Evolutionary conservation across 2,329 filamentous ascomycete species (phyloP).

Genomic region (Diplodia corticola): DNA sequence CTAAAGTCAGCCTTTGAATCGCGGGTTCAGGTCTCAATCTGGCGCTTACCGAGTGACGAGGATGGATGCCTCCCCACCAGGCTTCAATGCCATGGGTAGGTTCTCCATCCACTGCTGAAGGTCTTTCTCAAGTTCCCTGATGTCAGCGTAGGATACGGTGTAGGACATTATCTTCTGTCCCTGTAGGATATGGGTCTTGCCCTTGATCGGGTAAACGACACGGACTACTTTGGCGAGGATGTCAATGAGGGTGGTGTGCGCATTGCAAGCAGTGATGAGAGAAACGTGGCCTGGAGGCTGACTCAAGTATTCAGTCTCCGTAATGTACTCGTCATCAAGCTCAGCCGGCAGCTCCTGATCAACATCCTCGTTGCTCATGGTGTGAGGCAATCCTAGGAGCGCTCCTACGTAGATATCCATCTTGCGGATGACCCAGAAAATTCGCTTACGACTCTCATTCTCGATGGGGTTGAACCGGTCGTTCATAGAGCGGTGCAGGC

Average conservation of each 20-base stretch:
- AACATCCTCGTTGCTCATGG: slow-evolving; percentile 51
- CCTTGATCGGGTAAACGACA: slow-evolving; percentile 65
- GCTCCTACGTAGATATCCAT: slow-evolving; percentile 56
- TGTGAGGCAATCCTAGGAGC: slow-evolving; percentile 52
- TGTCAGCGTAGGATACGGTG: slow-evolving; percentile 63
- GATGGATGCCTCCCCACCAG: slow-evolving; percentile 72
- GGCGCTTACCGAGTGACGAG: slow-evolving; percentile 71
- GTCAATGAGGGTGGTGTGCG: slow-evolving; percentile 58
- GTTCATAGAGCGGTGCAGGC: slow-evolving; percentile 51
- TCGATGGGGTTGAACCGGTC: slow-evolving; percentile 51
- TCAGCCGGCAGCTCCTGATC: slow-evolving; percentile 51
- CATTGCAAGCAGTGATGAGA: slow-evolving; percentile 61
- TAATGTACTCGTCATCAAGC: slow-evolving; percentile 54
- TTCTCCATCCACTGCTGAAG: slow-evolving; percentile 64
- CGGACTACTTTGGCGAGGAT: slow-evolving; percentile 63
- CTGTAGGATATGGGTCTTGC: slow-evolving; percentile 28
- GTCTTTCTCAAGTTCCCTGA: slow-evolving; percentile 64
- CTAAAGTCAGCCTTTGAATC: slow-evolving; percentile 19
- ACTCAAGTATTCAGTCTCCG: slow-evolving; percentile 49
- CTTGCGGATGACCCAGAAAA: slow-evolving; percentile 54
- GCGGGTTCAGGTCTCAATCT: too few species aligned
- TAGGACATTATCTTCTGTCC: slow-evolving; percentile 52
- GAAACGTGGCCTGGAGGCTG: slow-evolving; percentile 58
- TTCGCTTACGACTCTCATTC: slow-evolving; percentile 51
- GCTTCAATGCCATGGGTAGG: slow-evolving; percentile 74